Evolutionary conservation across 352 stramenopile species (phyloP), one percentile per base, ranked within the genome.

Genomic region (Phytophthora pini): DNA sequence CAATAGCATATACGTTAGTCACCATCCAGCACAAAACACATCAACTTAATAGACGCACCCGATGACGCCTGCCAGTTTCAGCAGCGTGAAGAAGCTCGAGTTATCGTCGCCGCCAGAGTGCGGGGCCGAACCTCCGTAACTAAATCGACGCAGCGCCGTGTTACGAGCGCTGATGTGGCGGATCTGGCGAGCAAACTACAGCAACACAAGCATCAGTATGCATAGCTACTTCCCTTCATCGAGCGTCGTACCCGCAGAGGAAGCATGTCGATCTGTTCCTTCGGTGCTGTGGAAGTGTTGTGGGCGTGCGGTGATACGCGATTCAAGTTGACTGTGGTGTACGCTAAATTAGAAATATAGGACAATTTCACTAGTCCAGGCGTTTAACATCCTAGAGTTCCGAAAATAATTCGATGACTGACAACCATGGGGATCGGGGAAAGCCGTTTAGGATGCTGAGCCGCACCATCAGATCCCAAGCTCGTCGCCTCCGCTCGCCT

Each of bases 41-140:
- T 2, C 8, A 56, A 22, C 8, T 24, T 0, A 15, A 20, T 40
- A 3, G 8, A 34, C 63, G 50, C 66, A 94, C 88, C 82, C 83
- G 29, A 94, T 62, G 48, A 88, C 76, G 17, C 75, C 74, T 20
- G 69, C 76, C 22, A 94, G 74, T 15, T 76, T 80, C 17, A 95
- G 56, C 44, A 95, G 63, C n/a, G 83, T 90, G 60, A 94, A 87
- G 57, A 90, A 88, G 20, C 81, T 89, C 59, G 88, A 93, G 62
- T 92, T 94, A 72, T 94, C 88, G 52, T 81, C 80, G 29, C 70
- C 70, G 27, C 79, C 87, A 3, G 80, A 71, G 17, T 82, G 81
- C 45, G 79, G 80, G 15, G 80, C 84, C n/a, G 86, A 76, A 10
- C 63, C 49, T 29, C 81, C 58, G 51, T 92, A 92, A 69, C 82